phyloP scores from a whole-genome alignment of 2,329 filamentous ascomycete genomes.

The Diaporthe vexans region DNA sequence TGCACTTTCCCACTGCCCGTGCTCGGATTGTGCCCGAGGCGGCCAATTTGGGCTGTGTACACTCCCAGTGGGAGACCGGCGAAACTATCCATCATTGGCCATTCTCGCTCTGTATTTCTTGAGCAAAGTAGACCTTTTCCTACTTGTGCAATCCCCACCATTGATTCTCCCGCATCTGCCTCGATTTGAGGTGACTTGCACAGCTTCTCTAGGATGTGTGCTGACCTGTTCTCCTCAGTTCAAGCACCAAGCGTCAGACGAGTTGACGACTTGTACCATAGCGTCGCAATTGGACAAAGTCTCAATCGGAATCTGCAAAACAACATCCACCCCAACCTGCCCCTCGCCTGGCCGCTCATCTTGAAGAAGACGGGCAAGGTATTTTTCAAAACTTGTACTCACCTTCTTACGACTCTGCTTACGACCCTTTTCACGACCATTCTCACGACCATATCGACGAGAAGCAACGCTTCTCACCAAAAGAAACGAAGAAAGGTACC shows the following conservation, averaged over 20 bases:
- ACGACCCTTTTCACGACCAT: too few relatives aligned
- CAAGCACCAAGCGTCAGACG: conserved; percentile 2
- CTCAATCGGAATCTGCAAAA: conserved; percentile 2
- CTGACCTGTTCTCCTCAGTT: conserved; percentile 24
- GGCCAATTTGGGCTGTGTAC: not conserved
- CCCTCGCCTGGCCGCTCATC: conserved; percentile 15
- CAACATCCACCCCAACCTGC: not conserved
- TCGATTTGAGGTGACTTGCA: not conserved
- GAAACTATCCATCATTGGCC: not conserved
- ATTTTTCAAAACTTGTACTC: conserved; percentile 6
- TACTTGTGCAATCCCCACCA: not conserved
- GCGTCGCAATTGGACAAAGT: not conserved
- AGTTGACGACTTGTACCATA: conserved; percentile 13
- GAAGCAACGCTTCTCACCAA: conserved; percentile 13
- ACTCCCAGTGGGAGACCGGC: not conserved
- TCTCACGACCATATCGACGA: conserved; percentile 28
- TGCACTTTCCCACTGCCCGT: not conserved
- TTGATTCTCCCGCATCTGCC: too few relatives aligned
- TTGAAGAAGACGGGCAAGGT: conserved; percentile 24
- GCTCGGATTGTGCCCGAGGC: not conserved
- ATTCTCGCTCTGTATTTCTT: not conserved
- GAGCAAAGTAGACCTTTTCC: not conserved
- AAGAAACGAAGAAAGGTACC: conserved; percentile 24
- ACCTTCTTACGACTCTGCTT: too few relatives aligned
- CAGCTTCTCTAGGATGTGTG: not conserved